Conservation (phyloP, 345 rosid species). For the Aquilaria yunnanensis region DNA sequence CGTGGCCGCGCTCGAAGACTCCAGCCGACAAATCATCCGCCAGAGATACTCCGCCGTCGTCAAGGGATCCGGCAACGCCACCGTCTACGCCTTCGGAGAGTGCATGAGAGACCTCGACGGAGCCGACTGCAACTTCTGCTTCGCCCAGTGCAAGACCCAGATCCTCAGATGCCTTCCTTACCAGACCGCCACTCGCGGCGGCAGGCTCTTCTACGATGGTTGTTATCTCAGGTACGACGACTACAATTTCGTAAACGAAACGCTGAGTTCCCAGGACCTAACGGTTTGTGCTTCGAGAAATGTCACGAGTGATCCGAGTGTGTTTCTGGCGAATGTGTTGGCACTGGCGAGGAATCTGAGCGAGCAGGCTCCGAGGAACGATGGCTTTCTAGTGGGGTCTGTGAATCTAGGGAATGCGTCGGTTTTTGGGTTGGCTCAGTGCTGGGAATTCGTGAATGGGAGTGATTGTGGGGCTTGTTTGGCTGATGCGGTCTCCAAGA, state of each 20-base stretch:
- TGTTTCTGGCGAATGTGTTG: slow-evolving; percentile 37
- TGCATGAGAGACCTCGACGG: slow-evolving; percentile 70
- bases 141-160: slow-evolving; percentile 74
- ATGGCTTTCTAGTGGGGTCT: slow-evolving; percentile 58
- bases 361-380: slow-evolving; percentile 35
- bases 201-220: slow-evolving; percentile 62
- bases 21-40: slow-evolving; percentile 33
- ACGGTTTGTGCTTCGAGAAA: slow-evolving; percentile 37
- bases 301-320: slow-evolving; percentile 42
- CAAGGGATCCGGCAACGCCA: slow-evolving; percentile 35
- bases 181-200: slow-evolving; percentile 68
- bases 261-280: slow-evolving; percentile 17
- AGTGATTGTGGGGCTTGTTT: slow-evolving; percentile 54
- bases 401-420: slow-evolving; percentile 43
- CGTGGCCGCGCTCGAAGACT: slow-evolving; percentile 41
- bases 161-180: slow-evolving; percentile 65
- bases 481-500: slow-evolving; percentile 27
- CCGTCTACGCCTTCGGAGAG: slow-evolving; percentile 73
- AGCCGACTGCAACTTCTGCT: slow-evolving; percentile 67
- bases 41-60: slow-evolving; percentile 37
- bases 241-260: slow-evolving; percentile 58
- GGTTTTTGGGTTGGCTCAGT: slow-evolving; percentile 87
- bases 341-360: slow-evolving; percentile 57
- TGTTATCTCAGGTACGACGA: slow-evolving; percentile 77
- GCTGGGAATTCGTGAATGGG: slow-evolving; percentile 54